phyloP scores from a whole-genome alignment of 768 basidiomycete genomes.

The Hebeloma cylindrosporum region DNA sequence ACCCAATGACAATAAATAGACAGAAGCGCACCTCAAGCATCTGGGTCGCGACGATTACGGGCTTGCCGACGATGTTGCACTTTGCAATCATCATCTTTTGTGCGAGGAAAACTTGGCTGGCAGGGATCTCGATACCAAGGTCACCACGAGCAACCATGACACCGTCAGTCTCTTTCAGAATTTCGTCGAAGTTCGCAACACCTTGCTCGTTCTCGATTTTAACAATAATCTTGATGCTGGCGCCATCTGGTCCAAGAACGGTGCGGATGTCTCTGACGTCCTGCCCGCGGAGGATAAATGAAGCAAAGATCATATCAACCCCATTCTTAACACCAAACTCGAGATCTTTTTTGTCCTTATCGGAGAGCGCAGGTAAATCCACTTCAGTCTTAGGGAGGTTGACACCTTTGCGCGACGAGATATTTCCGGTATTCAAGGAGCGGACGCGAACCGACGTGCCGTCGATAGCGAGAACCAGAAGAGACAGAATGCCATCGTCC shows the following conservation, averaged over 20 bases:
- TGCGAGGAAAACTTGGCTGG: constrained; percentile 97
- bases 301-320: constrained; percentile 99
- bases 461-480: constrained; percentile 89
- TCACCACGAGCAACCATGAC: constrained; percentile 99
- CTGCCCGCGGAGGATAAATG: constrained; percentile 94
- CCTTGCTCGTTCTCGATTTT: constrained; percentile 99
- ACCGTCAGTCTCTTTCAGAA: constrained; percentile 91
- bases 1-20: neutral
- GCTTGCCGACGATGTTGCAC: constrained; percentile 97
- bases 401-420: constrained; percentile 98
- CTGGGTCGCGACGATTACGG: constrained; percentile 97
- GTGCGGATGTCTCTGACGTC: constrained; percentile 93
- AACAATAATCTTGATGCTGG: constrained; percentile 97
- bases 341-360: constrained; percentile 97
- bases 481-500: constrained; percentile 96
- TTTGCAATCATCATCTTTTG: constrained; percentile 99
- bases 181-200: constrained; percentile 98
- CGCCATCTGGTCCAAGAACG: constrained; percentile 92
- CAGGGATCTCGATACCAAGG: constrained; percentile 99
- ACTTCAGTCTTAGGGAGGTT: constrained; percentile 98
- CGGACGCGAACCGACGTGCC: constrained; percentile 80
- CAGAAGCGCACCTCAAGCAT: constrained; percentile 83
- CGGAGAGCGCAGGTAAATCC: constrained; percentile 95
- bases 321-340: constrained; percentile 95
- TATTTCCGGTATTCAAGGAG: constrained; percentile 85